A percentile compares a stretch with the other conserved stretches of the same genome.
Evolutionary conservation across 345 rosid genomes (phyloP).

Genomic region (Pistacia vera): DNA sequence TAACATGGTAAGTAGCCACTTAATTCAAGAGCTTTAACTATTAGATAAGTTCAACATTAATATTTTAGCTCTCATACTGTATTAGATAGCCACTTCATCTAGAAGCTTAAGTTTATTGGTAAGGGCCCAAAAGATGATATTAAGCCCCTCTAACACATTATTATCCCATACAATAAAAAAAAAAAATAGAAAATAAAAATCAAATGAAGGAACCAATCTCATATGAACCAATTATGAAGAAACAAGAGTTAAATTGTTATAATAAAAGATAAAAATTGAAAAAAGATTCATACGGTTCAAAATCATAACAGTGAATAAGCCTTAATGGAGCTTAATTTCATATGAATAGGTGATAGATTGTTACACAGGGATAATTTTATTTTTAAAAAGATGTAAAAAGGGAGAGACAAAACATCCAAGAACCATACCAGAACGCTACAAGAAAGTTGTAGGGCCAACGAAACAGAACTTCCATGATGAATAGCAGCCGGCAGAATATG

Average conservation of each 20-base stretch:
- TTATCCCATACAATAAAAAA: no score
- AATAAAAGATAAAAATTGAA: not conserved
- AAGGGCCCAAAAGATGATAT: no score
- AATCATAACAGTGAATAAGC: not conserved
- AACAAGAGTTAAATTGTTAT: no score
- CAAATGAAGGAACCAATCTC: not conserved
- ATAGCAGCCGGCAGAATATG: constrained; percentile 60
- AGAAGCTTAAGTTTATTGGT: no score
- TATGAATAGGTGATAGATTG: not conserved
- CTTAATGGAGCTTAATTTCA: not conserved
- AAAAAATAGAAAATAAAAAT: no score
- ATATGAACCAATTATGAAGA: no score
- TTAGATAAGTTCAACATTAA: no score
- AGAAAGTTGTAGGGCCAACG: constrained; percentile 91
- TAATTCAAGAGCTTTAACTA: no score
- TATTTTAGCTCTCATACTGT: no score
- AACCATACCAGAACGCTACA: constrained; percentile 91
- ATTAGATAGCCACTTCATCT: no score
- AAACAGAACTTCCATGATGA: constrained; percentile 70
- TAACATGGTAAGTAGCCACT: no score
- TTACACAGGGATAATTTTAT: not conserved
- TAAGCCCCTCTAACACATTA: no score
- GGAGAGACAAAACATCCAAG: not conserved
- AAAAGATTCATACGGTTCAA: not conserved
- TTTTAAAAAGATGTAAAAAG: not conserved